Evolutionary conservation across 2,329 filamentous ascomycete genomes (phyloP).

Genomic region (Thelonectria rubi): DNA sequence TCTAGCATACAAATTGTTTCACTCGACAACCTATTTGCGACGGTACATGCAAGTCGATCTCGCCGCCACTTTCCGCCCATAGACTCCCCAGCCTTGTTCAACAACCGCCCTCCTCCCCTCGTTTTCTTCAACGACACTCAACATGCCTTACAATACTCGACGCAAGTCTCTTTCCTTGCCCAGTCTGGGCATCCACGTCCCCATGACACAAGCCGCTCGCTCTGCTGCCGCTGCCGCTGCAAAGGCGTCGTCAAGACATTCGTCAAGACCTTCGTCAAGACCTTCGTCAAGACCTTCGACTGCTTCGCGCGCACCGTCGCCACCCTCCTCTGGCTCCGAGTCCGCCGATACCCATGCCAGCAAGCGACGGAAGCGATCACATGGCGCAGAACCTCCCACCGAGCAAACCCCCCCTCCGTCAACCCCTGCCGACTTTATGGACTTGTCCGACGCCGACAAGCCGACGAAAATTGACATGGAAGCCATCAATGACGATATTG

Average conservation of each 20-base stretch:
- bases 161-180: conserved; percentile 94
- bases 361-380: conserved; percentile 83
- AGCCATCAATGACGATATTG: conserved; percentile 92
- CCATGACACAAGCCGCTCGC: conserved; percentile 70
- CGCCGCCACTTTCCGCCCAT: conserved; percentile 25
- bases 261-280: conserved; percentile 46
- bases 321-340: conserved; percentile 44
- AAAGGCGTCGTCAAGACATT: conserved; percentile 43
- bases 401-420: conserved; percentile 75
- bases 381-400: conserved; percentile 80
- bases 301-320: conserved; percentile 44
- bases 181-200: conserved; percentile 90
- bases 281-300: conserved; percentile 45
- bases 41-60: conserved; percentile 32
- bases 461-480: conserved; percentile 68
- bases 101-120: conserved; percentile 13
- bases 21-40: conserved; percentile 32
- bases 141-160: conserved; percentile 95
- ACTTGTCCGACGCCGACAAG: conserved; percentile 41
- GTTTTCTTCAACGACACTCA: conserved; percentile 22
- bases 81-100: conserved; percentile 22
- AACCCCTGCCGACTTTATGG: conserved; percentile 44
- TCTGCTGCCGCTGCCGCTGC: conserved; percentile 57
- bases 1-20: conserved; percentile 29
- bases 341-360: conserved; percentile 52